These are phyloP conservation scores for Juglanconis juglandina DNA, from an alignment of 2,329 filamentous ascomycete species.

Conservation along the genomic window DNA sequence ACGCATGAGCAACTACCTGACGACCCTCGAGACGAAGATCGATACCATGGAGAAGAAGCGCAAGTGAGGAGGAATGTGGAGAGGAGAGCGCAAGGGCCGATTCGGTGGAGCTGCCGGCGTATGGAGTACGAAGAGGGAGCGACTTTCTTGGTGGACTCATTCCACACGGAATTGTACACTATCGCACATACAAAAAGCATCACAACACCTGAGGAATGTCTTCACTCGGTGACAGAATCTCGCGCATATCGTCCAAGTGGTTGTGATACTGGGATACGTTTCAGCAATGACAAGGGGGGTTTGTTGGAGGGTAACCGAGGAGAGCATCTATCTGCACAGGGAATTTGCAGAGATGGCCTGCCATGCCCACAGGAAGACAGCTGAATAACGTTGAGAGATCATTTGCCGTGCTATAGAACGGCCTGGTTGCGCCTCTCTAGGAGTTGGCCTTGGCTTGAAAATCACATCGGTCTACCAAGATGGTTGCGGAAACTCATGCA, in stretches of 20 bases:
- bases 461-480: background rate
- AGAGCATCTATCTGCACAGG: background rate
- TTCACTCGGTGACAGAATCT: background rate
- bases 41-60: slow-evolving; percentile 63
- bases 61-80: slow-evolving; percentile 44
- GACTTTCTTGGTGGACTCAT: background rate
- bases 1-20: slow-evolving; percentile 79
- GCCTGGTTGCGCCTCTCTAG: background rate
- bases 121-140: background rate
- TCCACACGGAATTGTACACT: background rate
- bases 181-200: background rate
- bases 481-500: background rate
- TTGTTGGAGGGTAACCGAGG: background rate
- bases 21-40: slow-evolving; percentile 76
- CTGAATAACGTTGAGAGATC: background rate
- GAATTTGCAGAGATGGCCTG: background rate
- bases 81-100: background rate
- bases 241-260: background rate
- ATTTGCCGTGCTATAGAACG: background rate
- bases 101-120: background rate
- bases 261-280: background rate
- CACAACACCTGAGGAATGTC: background rate
- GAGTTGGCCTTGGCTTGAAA: background rate
- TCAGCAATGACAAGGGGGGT: background rate
- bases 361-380: background rate